These are phyloP conservation scores for Neoconidiobolus thromboides DNA, from an alignment of 371 early-diverging fungal genomes.

Conservation along the genomic window DNA sequence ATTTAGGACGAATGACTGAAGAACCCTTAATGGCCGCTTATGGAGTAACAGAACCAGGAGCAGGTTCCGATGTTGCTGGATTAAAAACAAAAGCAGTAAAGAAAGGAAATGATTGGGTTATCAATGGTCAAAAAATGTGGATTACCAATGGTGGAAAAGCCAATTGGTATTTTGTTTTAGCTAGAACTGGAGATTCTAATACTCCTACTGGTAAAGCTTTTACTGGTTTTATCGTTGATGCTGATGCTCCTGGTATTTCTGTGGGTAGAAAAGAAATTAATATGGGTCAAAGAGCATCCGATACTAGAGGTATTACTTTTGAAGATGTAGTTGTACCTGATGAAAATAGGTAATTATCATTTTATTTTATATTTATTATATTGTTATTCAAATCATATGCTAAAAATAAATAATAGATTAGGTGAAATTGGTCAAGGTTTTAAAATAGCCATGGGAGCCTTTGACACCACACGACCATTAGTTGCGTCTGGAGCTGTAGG, in stretches of 20 bases:
- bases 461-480: constrained; percentile 85
- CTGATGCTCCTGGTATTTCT: constrained; percentile 67
- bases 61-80: constrained; percentile 91
- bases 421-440: constrained; percentile 71
- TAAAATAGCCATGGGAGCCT: constrained; percentile 94
- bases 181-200: constrained; percentile 61
- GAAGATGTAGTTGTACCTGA: constrained; percentile 86
- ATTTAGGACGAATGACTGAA: constrained; percentile 87
- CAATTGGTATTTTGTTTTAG: constrained; percentile 96
- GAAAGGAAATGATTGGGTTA: constrained; percentile 60
- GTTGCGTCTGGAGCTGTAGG: constrained; percentile 87
- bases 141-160: constrained; percentile 94
- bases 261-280: constrained; percentile 91
- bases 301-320: constrained; percentile 88
- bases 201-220: constrained; percentile 77
- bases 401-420: constrained; percentile 31
- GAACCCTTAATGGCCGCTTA: constrained; percentile 51
- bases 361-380: constrained; percentile 4
- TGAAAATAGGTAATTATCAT: constrained; percentile 42
- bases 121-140: constrained; percentile 93
- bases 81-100: constrained; percentile 71
- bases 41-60: constrained; percentile 84
- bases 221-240: constrained; percentile 93
- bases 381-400: constrained; percentile 54
- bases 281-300: constrained; percentile 89